phyloP scores from a whole-genome alignment of 78 protist species.

The Pelomyxa schiedti region DNA sequence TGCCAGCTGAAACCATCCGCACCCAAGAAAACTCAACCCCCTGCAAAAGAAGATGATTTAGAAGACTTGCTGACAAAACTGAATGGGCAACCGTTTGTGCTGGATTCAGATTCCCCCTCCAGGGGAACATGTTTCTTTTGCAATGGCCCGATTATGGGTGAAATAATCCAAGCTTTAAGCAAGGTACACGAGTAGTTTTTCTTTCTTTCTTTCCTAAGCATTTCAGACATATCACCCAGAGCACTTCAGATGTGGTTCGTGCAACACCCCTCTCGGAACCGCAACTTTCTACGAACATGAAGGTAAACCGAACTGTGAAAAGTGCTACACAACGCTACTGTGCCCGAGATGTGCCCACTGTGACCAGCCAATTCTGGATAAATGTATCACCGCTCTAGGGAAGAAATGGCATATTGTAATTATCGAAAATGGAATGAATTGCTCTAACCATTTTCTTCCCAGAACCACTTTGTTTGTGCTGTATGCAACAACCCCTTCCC shows the following conservation, averaged over 20 bases:
- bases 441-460: too few species aligned
- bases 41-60: too few species aligned
- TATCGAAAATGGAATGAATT: too few species aligned
- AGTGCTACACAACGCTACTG: constrained; percentile 41
- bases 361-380: constrained; percentile 51
- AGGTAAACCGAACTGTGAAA: constrained; percentile 41
- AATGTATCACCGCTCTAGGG: constrained; percentile 48
- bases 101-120: too few species aligned
- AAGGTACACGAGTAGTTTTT: too few species aligned
- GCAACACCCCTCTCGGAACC: constrained; percentile 47
- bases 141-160: constrained; percentile 49
- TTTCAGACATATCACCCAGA: constrained; percentile 54
- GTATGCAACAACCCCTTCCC: constrained; percentile 52
- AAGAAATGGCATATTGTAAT: constrained; percentile 52
- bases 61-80: too few species aligned
- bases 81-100: too few species aligned
- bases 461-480: constrained; percentile 51
- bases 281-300: constrained; percentile 35
- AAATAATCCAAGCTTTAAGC: constrained; percentile 50
- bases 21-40: too few species aligned
- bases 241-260: constrained; percentile 37
- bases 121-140: constrained; percentile 38
- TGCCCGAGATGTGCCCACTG: constrained; percentile 56
- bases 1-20: background rate
- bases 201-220: too few species aligned